Base-by-base conservation (phyloP, 2,329 filamentous ascomycete genomes). In the Didymella exigua region DNA sequence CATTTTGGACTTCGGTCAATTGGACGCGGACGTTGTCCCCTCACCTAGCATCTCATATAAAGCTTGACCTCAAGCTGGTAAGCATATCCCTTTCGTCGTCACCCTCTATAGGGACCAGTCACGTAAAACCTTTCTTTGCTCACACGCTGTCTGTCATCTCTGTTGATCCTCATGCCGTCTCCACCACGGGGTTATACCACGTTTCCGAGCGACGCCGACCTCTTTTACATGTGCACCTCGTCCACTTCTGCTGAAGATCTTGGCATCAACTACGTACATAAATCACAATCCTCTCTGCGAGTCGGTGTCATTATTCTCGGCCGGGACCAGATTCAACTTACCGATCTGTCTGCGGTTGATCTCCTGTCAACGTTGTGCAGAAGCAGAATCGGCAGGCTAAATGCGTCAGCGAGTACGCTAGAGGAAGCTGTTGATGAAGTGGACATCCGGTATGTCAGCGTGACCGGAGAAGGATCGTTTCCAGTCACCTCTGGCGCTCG, bases 381-480 rank as follows among this genome's bases (percentile, higher is more conserved):
- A 37, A 69, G 65, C 37, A 59, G 67, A 19, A 61, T 75, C 23
- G 60, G 57, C 58, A 62, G 47, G 46, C 44, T 69, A n/a, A 64
- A 66, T 29, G 59, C 70, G 14, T 50, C 68, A 16, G 52, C 61
- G 21, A 47, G 44, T 19, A 63, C 65, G n/a, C 40, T 71, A 5
- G 66, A 73, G 14, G 59, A 73, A 46, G 67, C 69, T 21, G 62
- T 75, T 36, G 71, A 74, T 49, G 71, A 74, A 46, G 54, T 75
- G 29, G 71, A 75, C 54, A 69, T 75, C 58, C 70, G 70, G 48
- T 75, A 73, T 60, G 66, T 75, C 61, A 73, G 62, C 56, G 65
- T 70, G 67, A 73, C 61, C 49, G 71, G 73, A 61, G 69, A 71
- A 53, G 71, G 71, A 37, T 69, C 70, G 36, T 74, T 73, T 59